These are phyloP conservation scores for Stephania japonica DNA, from an alignment of 164 flowering plant species.

Conservation along the genomic window DNA sequence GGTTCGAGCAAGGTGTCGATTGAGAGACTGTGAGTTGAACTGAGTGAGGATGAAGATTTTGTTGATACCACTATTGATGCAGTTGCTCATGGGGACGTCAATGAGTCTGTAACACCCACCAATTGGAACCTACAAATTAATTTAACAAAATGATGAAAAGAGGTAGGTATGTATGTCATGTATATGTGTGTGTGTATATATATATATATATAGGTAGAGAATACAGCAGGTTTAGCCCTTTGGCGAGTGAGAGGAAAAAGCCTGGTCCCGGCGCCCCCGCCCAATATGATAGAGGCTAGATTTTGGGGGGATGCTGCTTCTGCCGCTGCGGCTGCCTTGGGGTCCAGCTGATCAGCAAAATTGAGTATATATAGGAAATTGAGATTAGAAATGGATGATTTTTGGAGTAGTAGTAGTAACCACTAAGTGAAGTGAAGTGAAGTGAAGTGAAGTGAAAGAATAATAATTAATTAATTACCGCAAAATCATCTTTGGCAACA, in stretches of 20 bases:
- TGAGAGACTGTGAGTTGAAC: conserved; percentile 84
- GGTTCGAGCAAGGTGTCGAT: conserved; percentile 77
- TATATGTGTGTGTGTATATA: too few species aligned
- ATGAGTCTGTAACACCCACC: conserved; percentile 94
- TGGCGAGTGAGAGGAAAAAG: conserved; percentile 79
- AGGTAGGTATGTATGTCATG: too few species aligned
- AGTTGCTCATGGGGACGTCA: conserved; percentile 97
- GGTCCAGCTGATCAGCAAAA: too few species aligned
- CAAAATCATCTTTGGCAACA: conserved; percentile 21
- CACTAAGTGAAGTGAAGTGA: too few species aligned
- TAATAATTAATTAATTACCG: conserved; percentile 20
- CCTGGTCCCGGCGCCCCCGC: conserved; percentile 80
- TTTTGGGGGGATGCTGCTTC: conserved; percentile 52
- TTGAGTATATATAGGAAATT: too few species aligned
- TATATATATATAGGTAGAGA: too few species aligned
- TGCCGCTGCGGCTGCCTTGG: too few species aligned
- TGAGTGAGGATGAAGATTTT: conserved; percentile 87
- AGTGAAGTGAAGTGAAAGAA: too few species aligned
- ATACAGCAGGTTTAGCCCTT: conserved; percentile 87
- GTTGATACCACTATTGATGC: conserved; percentile 89
- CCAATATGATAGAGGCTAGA: conserved; percentile 78
- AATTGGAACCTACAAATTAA: conserved; percentile 60
- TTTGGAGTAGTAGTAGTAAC: too few species aligned
- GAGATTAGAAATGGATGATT: too few species aligned
- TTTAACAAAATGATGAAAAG: not conserved